Evolutionary conservation across 805 yeast species (phyloP), one percentile per base, ranked within the genome.

Genomic region (Candida vaughaniae): DNA sequence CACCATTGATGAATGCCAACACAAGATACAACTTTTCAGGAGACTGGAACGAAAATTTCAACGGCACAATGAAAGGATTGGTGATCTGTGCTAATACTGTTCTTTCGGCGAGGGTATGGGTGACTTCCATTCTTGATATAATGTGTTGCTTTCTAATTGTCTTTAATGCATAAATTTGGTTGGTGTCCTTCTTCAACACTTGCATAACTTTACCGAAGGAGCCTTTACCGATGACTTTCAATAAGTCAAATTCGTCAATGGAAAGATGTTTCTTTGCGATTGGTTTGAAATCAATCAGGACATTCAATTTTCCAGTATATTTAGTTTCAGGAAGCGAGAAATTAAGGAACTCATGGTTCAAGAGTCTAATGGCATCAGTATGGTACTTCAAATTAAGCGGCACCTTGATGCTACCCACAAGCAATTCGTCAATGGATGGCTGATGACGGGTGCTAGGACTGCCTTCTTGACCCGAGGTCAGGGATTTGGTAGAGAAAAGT

Each of bases 191-290:
- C 64, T 93, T 93, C 46, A 89, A 81, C 28, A 93, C 99, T 63
- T 93, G 99, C 98, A 93, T 93, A 36, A 93, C 99, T 64, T 93
- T 93, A 35, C 99, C 99, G 59, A 93, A 93, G 7, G 97, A 89
- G 6, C 99, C 99, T 59, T 93, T 93, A 25, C 99, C 99, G 38
- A 93, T 88, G 16, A 93, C 99, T 62, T 93, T 93, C 49, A 93
- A 73, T 35, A 93, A 66, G 52, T 89, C 96, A 64, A 93, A 91
- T 55, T 91, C 96, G 39, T 89, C 96, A 48, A 93, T 88, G 1
- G 88, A 72, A 33, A 93, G 69, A 33, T 84, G 83, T 46, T 82
- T 77, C 56, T 77, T 78, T 36, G 75, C 69, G 25, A 60, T 56
- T 15, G 88, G 84, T 58, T 80, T 81, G 62, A 78, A 85, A 52